Evolutionary conservation across 2,329 filamentous ascomycete species (phyloP).

Genomic region (Colletotrichum navitas): DNA sequence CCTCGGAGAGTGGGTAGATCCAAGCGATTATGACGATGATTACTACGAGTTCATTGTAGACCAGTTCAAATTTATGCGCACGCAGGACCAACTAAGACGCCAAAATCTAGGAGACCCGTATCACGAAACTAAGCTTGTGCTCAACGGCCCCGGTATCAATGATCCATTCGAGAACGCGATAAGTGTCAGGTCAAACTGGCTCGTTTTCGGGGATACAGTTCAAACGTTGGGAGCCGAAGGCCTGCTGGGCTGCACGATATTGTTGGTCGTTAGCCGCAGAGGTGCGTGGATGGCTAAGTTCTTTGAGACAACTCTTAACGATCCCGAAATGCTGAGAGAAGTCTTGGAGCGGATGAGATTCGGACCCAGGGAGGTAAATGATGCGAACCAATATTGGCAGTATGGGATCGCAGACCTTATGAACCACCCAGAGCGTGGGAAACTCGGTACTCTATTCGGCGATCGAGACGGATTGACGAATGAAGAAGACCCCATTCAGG

Average conservation of each 20-base stretch:
- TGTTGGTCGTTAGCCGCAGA: not conserved
- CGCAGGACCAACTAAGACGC: not conserved
- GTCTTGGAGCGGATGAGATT: not conserved
- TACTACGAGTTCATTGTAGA: not conserved
- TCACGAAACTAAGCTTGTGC: not conserved
- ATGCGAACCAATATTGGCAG: not conserved
- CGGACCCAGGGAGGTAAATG: not conserved
- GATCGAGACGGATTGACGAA: not conserved
- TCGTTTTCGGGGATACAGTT: slow-evolving; percentile 1
- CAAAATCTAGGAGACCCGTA: not conserved
- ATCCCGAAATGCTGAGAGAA: not conserved
- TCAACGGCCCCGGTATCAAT: not conserved
- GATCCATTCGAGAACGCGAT: not conserved
- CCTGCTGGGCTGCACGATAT: slow-evolving; percentile 3
- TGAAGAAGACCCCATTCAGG: not conserved
- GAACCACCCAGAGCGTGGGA: not conserved
- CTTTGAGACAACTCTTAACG: not conserved
- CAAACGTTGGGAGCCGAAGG: slow-evolving; percentile 5
- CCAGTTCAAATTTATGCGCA: not conserved
- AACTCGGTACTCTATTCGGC: not conserved
- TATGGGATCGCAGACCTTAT: not conserved
- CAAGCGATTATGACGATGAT: not conserved
- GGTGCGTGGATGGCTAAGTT: slow-evolving; percentile 16
- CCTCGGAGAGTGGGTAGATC: not conserved
- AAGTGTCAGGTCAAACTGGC: not conserved